Evolutionary conservation across 345 rosid species (phyloP).

Genomic region (Dovyalis caffra): DNA sequence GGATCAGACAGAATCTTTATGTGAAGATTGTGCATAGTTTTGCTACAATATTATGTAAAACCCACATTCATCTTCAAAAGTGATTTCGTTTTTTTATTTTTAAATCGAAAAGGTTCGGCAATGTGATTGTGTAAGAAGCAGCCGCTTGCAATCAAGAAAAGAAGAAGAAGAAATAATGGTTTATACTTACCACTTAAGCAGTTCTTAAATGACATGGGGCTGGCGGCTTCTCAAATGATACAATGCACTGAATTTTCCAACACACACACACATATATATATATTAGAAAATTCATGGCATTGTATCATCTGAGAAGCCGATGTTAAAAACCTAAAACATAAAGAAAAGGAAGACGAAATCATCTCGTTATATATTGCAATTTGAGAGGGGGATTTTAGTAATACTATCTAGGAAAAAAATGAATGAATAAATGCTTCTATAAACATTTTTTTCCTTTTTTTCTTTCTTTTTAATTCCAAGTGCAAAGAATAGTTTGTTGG

Average conservation of each 20-base stretch:
- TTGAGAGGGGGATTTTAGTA: no score
- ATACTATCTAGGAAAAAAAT: no score
- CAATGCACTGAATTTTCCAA: constrained; percentile 11
- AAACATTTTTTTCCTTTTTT: no score
- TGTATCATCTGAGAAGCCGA: no score
- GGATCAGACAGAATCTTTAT: constrained; percentile 22
- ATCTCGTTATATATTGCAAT: no score
- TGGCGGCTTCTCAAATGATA: constrained; percentile 25
- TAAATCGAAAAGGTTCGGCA: no score
- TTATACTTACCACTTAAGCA: constrained; percentile 4
- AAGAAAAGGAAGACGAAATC: no score
- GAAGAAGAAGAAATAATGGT: neutral
- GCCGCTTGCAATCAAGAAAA: neutral
- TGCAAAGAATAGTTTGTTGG: no score
- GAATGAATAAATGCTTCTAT: no score
- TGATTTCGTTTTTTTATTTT: neutral
- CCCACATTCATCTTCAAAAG: constrained; percentile 1
- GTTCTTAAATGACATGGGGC: constrained; percentile 2
- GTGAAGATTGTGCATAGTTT: constrained; percentile 20
- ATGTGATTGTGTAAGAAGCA: constrained; percentile 9
- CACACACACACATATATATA: no score
- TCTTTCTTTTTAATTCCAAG: no score
- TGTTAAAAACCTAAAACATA: no score
- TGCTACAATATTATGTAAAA: neutral
- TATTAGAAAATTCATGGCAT: neutral